Evolutionary conservation across 345 rosid genomes (phyloP).

Genomic region (Mallotus nudiflorus): DNA sequence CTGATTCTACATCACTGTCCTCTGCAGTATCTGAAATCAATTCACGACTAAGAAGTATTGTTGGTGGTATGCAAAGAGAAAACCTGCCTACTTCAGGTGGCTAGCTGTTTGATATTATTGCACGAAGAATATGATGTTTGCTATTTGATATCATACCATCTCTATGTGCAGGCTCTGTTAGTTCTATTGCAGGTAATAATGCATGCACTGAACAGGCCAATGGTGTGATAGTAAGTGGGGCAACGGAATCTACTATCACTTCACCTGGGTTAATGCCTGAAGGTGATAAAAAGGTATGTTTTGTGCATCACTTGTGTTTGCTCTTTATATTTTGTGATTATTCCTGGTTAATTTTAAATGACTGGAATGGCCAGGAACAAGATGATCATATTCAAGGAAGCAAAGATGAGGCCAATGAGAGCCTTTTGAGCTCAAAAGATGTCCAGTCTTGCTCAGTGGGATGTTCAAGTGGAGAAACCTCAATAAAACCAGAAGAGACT

Average conservation of each 20-base stretch:
- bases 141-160: neutral
- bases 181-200: constrained; percentile 27
- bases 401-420: constrained; percentile 13
- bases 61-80: constrained; percentile 49
- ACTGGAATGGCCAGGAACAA: constrained; percentile 34
- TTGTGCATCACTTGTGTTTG: constrained; percentile 10
- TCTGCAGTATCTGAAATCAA: constrained; percentile 42
- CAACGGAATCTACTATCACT: constrained; percentile 35
- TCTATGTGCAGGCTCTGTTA: constrained; percentile 32
- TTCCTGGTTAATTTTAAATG: constrained; percentile 16
- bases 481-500: constrained; percentile 39
- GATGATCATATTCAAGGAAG: constrained; percentile 18
- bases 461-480: constrained; percentile 33
- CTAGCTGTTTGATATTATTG: neutral
- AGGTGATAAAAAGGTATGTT: constrained; percentile 47
- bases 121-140: neutral
- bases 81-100: constrained; percentile 54
- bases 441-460: constrained; percentile 28
- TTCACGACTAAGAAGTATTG: constrained; percentile 48
- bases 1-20: constrained; percentile 41
- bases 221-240: too few relatives aligned
- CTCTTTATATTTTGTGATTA: too few relatives aligned
- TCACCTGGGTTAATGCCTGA: constrained; percentile 27
- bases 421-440: constrained; percentile 39
- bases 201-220: constrained; percentile 27